Evolutionary conservation across 495 filamentous ascomycete species (phyloP), one percentile per base, ranked within the genome.

Genomic region (Penicillium crystallinum): DNA sequence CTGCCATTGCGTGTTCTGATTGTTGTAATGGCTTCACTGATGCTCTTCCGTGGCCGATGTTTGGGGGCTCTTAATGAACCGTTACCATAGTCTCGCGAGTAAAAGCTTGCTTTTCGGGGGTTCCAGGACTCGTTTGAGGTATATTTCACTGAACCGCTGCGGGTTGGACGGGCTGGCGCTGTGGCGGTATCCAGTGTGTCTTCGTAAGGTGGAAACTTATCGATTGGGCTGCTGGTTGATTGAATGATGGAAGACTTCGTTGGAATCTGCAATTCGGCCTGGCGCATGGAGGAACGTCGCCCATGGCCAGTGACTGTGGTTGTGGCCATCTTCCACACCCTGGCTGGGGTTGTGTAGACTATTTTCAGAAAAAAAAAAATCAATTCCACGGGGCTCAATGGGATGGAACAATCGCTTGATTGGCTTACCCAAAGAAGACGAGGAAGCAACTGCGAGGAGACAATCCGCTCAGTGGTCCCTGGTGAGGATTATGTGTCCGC

Each of bases 11-110:
- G 78, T 30, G 78, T 85, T 45, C 90, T 75, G 54, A 96, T 90
- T 4, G 83, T 89, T 49, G 77, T 83, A 56, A 96, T 82, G 46
- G 91, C 88, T 69, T 95, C 90, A 70, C 84, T 84, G 57, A 96
- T 78, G 68, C 90, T 95, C 73, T 87, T 91, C 65, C 90, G 86
- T 56, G 85, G 78, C 7, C 78, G 75, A 65, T 91, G 88, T 55
- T 79, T 73, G 31, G 72, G 49, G 65, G 82, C 74, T 40, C 65
- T 61, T 54, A 74, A 52, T 67, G 81, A 58, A 48, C 74, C 71
- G 55, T 67, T 71, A 47, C 63, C 64, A 31, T 66, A 49, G 12
- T 72, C 71, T 56, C 67, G 69, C 18, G 65, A 52, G 27, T 63
- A 63, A 40, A 59, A 57, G 12, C 55, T 55, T 18, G 61, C 46